Conservation (phyloP, 2,329 filamentous ascomycete species). For the Kalmusia sp. region DNA sequence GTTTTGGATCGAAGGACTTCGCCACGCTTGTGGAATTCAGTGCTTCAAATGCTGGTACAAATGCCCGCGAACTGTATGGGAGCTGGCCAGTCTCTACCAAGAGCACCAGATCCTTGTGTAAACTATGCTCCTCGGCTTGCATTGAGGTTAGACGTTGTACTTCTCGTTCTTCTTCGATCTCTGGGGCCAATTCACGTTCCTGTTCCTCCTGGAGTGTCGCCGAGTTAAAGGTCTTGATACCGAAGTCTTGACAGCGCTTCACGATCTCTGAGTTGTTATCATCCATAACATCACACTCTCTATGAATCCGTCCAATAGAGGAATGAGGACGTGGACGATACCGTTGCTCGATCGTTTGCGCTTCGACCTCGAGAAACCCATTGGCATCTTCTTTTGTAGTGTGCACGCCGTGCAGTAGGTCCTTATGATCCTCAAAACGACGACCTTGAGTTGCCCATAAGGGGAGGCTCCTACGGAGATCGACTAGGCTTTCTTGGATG, state of each 20-base stretch:
- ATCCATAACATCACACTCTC: constrained; percentile 21
- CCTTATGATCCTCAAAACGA: constrained; percentile 54
- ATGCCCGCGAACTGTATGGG: constrained; percentile 36
- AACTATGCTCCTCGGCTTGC: constrained; percentile 47
- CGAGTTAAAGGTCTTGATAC: constrained; percentile 36
- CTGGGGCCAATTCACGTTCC: constrained; percentile 70
- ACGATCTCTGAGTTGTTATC: constrained; percentile 29
- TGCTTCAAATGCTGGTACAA: constrained; percentile 55
- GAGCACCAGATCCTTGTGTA: constrained; percentile 53
- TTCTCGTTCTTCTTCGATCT: constrained; percentile 67
- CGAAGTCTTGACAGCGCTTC: constrained; percentile 29
- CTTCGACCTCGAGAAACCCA: constrained; percentile 64
- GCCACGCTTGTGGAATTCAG: constrained; percentile 53
- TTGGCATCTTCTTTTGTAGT: constrained; percentile 41
- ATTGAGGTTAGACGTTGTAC: constrained; percentile 56
- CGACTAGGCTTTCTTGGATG: constrained; percentile 63
- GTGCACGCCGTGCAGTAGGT: constrained; percentile 37
- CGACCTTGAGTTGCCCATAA: constrained; percentile 69
- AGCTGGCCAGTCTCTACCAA: constrained; percentile 52
- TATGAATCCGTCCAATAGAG: not conserved
- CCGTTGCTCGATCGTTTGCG: constrained; percentile 58
- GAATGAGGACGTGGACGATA: constrained; percentile 53
- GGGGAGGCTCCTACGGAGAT: constrained; percentile 59
- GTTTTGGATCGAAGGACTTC: constrained; percentile 32
- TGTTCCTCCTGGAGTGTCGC: constrained; percentile 68